Evolutionary conservation across 140 eudicot genomes (phyloP), one percentile per base, ranked within the genome.

Genomic region (Oenanthe javanica): DNA sequence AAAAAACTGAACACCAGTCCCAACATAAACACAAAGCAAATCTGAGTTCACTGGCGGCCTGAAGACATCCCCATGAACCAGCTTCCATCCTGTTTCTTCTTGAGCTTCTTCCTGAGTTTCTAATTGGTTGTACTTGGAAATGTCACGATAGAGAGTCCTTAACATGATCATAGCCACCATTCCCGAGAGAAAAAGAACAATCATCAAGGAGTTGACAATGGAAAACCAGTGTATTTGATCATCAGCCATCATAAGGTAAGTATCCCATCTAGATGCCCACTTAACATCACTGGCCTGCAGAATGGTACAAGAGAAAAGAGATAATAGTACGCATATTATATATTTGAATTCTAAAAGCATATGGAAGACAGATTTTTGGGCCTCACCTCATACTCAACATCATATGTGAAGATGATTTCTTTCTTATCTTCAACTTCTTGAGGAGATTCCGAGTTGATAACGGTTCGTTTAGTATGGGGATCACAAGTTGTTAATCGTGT

Each of bases 251-350:
- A 86, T 88, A 46, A 89, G 97, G 75, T 89, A 91, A 9, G 89
- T 87, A 72, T 91, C 94, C 94, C 97, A 91, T 82, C 97, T 82
- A 40, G 97, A 91, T 10, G 94, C 94, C 97, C 94, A 89, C 84
- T 87, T 89, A 77, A 89, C 88, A 51, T 89, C 90, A 49, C 92
- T 89, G 45, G 83, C 84, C 97, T 91, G 87, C 70, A 72, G 77
- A 76, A 19, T 55, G 72, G 50, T 50, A 55, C 38, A 55, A 40
- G 80, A 46, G 49, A 6, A 54, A 59, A 16, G 42, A 78, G 73
- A 75, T 23, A 3, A 49, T 47, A n/a, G 23, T 46, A 75, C 79
- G 48, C 16, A 11, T 54, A 25, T 49, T 51, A 75, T 19, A 5
- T 48, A 15, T 19, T 45, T 63, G 38, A 77, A 63, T 18, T 79